These are phyloP conservation scores for Vaccinium macrocarpon DNA, from an alignment of 148 eudicot species.

Conservation along the genomic window DNA sequence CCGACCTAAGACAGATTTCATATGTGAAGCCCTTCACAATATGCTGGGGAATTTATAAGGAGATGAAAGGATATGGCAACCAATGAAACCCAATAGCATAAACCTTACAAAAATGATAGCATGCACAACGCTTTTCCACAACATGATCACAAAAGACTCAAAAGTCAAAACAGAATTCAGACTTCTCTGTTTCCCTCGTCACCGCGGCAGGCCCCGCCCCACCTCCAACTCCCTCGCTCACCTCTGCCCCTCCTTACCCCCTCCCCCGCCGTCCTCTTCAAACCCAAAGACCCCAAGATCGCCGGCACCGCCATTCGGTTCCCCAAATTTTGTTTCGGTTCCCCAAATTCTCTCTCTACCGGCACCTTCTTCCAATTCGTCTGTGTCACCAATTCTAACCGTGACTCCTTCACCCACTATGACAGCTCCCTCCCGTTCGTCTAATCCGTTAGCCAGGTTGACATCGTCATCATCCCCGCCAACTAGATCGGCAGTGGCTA, in stretches of 20 bases:
- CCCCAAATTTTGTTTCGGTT: too few species aligned
- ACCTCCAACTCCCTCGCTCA: slow-evolving; percentile 37
- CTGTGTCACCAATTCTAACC: slow-evolving; percentile 80
- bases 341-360: slow-evolving; percentile 47
- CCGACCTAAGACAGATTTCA: too few species aligned
- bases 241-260: slow-evolving; percentile 40
- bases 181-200: too few species aligned
- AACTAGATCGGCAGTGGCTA: slow-evolving; percentile 63
- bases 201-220: slow-evolving; percentile 13
- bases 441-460: slow-evolving; percentile 57
- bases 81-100: too few species aligned
- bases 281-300: slow-evolving; percentile 65
- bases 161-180: too few species aligned
- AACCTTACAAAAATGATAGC: too few species aligned
- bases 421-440: slow-evolving; percentile 82
- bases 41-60: too few species aligned
- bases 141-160: too few species aligned
- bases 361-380: slow-evolving; percentile 76
- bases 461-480: slow-evolving; percentile 81
- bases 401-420: slow-evolving; percentile 76
- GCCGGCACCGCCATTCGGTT: slow-evolving; percentile 65
- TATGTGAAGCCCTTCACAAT: too few species aligned
- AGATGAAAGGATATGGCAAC: too few species aligned
- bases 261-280: slow-evolving; percentile 40
- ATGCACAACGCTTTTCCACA: too few species aligned